Base-by-base conservation (phyloP, 2,329 filamentous ascomycete genomes). In the Colletotrichum sp. region DNA sequence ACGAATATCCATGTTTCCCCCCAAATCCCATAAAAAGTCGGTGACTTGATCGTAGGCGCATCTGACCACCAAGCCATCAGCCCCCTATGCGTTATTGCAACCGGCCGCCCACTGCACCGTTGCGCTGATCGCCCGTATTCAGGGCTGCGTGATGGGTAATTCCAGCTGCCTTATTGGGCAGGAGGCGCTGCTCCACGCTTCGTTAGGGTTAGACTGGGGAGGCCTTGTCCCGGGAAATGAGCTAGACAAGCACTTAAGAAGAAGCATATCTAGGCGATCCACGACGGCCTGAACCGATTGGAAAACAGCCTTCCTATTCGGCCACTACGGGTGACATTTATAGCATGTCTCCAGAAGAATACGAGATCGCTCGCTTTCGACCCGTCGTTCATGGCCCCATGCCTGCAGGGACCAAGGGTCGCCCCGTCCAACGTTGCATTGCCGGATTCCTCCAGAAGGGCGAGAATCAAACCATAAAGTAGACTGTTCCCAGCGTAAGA, bases 141-240 rank as follows among this genome's bases (percentile, higher is more conserved):
- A 34, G 39, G 48, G 63, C 60, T 67, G 61, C 60, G 30, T 66
- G 24, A 74, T 63, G 32, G 60, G 59, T 72, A 75, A 72, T 75
- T 64, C 24, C 69, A 64, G 55, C 69, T 75, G 69, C 63, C 73
- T 68, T 48, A 72, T 72, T 75, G 69, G 73, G 73, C 69, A 68
- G 39, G 39, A 59, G 36, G 16, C 39, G 5, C 16, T 59, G 26
- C 63, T 61, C 68, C 57, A 75, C 55, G 39, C 57, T 48, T 24
- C 21, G 24, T 55, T 48, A 24, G 68, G 68, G 68, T 55, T 28
- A 39, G 21, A 32, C 72, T 68, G 63, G 72, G 72, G 39, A 71
- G 68, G 59, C 68, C 72, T 72, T 30, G 72, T 75, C 63, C 55
- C 43, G 36, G 55, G 39, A 66, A 64, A 75, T 67, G 63, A 72